Evolutionary conservation across 2,329 filamentous ascomycete species (phyloP).

Genomic region (Dactylellina haptotyla): DNA sequence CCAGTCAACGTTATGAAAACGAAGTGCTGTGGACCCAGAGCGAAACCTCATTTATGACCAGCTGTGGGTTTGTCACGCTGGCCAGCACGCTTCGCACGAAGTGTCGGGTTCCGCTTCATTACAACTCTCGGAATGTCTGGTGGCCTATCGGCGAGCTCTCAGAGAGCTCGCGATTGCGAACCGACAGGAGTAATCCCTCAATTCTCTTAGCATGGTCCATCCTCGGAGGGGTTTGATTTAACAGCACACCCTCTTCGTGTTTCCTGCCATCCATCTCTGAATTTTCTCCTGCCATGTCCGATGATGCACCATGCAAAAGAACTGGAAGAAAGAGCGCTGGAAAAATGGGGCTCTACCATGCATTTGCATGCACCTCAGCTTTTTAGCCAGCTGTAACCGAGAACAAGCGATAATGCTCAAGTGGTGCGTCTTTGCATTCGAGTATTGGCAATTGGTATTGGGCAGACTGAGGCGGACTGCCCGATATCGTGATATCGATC

Average conservation of each 20-base stretch:
- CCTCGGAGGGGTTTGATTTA: slow-evolving; percentile 23
- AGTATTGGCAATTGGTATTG: neutral
- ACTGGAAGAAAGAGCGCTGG: slow-evolving; percentile 11
- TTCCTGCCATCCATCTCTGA: neutral
- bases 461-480: slow-evolving; percentile 5
- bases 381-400: slow-evolving; percentile 54
- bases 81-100: no score
- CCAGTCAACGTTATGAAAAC: slow-evolving; percentile 10
- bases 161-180: slow-evolving; percentile 13
- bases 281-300: slow-evolving; percentile 24
- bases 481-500: slow-evolving; percentile 20
- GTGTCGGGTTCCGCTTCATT: no score
- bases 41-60: no score
- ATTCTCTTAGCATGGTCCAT: slow-evolving; percentile 31
- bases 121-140: slow-evolving; percentile 17
- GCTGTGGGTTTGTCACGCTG: no score
- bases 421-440: slow-evolving; percentile 1
- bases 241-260: slow-evolving; percentile 46
- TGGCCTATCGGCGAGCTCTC: slow-evolving; percentile 46
- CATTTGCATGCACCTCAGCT: slow-evolving; percentile 24
- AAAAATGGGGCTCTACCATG: slow-evolving; percentile 34
- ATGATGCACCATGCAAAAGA: slow-evolving; percentile 39
- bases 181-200: slow-evolving; percentile 44
- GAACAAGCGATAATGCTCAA: slow-evolving; percentile 26
- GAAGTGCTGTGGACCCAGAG: slow-evolving; percentile 7